phyloP scores from a whole-genome alignment of 441 rosid species.

The Dalechampia spathulata region DNA sequence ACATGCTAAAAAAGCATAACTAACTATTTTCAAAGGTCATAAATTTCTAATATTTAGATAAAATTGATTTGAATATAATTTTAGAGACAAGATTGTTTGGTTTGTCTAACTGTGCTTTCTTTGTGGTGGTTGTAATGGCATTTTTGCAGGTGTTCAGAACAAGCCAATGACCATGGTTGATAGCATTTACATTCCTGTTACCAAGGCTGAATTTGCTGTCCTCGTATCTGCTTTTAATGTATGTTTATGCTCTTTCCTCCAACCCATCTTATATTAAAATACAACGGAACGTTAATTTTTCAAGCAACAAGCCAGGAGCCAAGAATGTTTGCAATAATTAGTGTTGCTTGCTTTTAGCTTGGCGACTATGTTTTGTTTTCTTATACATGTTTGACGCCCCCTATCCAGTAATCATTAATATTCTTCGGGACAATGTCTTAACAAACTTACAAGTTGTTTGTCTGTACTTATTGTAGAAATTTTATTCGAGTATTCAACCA shows the following conservation, averaged over 20 bases:
- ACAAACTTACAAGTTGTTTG: too few relatives aligned
- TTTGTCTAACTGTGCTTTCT: constrained; percentile 8
- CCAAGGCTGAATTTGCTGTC: constrained; percentile 75
- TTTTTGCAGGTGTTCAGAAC: constrained; percentile 73
- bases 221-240: constrained; percentile 74
- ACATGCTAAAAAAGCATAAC: neutral
- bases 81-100: neutral
- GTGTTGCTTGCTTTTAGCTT: neutral
- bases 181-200: constrained; percentile 73
- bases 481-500: too few relatives aligned
- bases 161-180: constrained; percentile 69
- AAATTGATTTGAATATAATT: neutral
- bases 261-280: neutral
- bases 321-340: neutral
- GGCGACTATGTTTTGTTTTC: neutral
- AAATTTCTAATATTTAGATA: neutral
- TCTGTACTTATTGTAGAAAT: too few relatives aligned
- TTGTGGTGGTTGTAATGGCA: constrained; percentile 12
- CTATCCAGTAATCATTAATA: too few relatives aligned
- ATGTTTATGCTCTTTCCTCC: constrained; percentile 14
- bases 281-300: neutral
- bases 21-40: neutral
- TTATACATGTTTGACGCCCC: neutral
- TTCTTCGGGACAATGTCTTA: too few relatives aligned
- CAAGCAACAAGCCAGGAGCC: neutral